These are phyloP conservation scores for Trichoderma virens DNA, from an alignment of 495 filamentous ascomycete species.

Conservation along the genomic window DNA sequence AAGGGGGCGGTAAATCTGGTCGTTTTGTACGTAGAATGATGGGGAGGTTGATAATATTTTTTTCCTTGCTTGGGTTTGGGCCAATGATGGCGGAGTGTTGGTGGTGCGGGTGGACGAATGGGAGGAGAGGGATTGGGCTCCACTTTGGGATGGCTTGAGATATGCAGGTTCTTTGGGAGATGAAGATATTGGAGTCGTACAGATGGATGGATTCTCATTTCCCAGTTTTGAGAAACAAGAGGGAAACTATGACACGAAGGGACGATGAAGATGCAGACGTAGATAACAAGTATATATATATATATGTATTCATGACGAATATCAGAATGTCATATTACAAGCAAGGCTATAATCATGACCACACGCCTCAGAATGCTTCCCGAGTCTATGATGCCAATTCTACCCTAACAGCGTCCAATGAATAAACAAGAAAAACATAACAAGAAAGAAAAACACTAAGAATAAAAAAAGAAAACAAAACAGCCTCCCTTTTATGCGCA, in stretches of 20 bases:
- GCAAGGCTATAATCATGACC: constrained; percentile 2
- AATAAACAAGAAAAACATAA: constrained; percentile 2
- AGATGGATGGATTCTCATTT: not conserved
- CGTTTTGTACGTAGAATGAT: not conserved
- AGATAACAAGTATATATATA: not conserved
- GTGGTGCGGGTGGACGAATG: not conserved
- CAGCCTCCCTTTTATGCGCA: not conserved
- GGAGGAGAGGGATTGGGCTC: not conserved
- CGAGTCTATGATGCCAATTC: constrained; percentile 1
- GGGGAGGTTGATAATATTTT: constrained; percentile 12
- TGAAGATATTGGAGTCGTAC: too few relatives aligned
- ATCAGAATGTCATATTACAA: not conserved
- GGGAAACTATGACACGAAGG: not conserved
- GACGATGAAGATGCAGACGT: not conserved
- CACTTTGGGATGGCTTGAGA: not conserved
- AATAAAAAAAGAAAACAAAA: not conserved
- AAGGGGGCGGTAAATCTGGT: too few relatives aligned
- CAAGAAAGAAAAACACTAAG: not conserved
- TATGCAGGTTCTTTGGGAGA: not conserved
- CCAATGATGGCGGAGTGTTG: not conserved
- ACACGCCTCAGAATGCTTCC: constrained; percentile 6
- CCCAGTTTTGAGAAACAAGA: not conserved
- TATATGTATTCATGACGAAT: too few relatives aligned
- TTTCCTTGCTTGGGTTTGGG: not conserved
- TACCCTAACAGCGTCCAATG: not conserved